Conservation (phyloP, 129 eudicot genomes). For the Saposhnikovia divaricata region DNA sequence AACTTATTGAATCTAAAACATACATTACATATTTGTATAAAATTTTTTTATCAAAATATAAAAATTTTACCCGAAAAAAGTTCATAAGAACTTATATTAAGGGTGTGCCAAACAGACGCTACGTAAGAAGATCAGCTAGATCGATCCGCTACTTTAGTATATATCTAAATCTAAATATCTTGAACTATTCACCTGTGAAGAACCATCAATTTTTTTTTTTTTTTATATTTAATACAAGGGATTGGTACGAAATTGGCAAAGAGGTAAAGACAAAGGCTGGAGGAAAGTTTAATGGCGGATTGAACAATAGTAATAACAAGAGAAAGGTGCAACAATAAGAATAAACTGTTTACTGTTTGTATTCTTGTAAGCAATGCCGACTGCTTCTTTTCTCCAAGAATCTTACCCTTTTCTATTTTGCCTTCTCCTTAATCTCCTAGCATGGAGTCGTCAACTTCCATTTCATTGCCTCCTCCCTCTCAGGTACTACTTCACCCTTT, state of each 20-base stretch:
- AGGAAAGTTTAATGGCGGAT: conserved; percentile 8
- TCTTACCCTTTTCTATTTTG: background rate
- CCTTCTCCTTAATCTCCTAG: background rate
- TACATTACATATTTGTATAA: too few species aligned
- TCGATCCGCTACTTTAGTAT: too few species aligned
- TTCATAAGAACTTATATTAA: too few species aligned
- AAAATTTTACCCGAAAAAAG: too few species aligned
- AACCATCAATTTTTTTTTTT: too few species aligned
- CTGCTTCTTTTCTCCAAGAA: conserved; percentile 1
- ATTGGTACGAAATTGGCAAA: background rate
- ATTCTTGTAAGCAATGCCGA: background rate
- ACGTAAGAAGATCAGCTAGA: too few species aligned
- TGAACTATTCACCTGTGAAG: background rate
- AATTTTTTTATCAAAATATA: too few species aligned
- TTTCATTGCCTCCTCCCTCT: conserved; percentile 8
- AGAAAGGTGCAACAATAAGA: background rate
- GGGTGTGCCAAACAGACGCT: too few species aligned
- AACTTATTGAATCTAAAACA: too few species aligned
- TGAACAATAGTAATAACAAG: conserved; percentile 1
- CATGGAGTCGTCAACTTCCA: conserved; percentile 11
- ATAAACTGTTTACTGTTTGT: background rate
- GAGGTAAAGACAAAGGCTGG: background rate
- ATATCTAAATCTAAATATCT: too few species aligned
- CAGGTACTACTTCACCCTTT: background rate
- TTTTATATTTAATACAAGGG: too few species aligned